A percentile compares a stretch with the other conserved stretches of the same genome.
phyloP scores from a whole-genome alignment of 2,329 filamentous ascomycete genomes.

The Venturia nashicola region DNA sequence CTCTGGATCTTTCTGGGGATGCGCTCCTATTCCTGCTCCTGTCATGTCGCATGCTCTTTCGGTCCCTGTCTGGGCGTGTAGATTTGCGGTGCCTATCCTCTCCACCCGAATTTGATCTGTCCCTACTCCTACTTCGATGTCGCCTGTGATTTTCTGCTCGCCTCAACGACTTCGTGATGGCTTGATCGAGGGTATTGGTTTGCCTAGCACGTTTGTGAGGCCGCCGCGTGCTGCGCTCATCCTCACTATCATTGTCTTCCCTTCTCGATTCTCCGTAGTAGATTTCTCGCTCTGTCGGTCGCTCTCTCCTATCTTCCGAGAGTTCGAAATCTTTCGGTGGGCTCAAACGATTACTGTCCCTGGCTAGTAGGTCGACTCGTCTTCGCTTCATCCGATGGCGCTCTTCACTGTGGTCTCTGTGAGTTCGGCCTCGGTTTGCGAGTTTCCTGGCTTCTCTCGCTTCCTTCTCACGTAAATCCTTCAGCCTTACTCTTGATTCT shows the following conservation, averaged over 20 bases:
- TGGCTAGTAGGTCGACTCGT: not conserved
- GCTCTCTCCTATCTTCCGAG: not conserved
- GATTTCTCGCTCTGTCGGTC: not conserved
- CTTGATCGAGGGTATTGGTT: not conserved
- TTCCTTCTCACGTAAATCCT: slow-evolving; percentile 32
- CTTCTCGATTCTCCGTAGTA: not conserved
- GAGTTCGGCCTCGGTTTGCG: slow-evolving; percentile 14
- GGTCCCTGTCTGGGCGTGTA: slow-evolving; percentile 10
- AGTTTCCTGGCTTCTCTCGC: slow-evolving; percentile 1
- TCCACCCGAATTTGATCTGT: slow-evolving; percentile 7
- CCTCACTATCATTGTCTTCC: not conserved
- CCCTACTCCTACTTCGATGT: not conserved
- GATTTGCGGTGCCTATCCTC: slow-evolving; percentile 10
- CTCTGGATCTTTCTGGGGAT: slow-evolving; percentile 10
- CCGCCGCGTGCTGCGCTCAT: not conserved
- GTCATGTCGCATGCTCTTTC: slow-evolving; percentile 13
- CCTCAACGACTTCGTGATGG: not conserved
- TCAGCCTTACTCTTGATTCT: slow-evolving; percentile 62
- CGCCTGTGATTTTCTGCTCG: not conserved
- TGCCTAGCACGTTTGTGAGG: not conserved
- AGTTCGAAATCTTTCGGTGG: not conserved
- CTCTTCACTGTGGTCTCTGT: slow-evolving; percentile 18
- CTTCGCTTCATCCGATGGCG: slow-evolving; percentile 3
- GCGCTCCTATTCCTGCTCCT: slow-evolving; percentile 7
- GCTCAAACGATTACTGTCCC: slow-evolving; percentile 7